Base-by-base conservation (phyloP, 1,139 yeast species). In the Zygoascus hellenicus region DNA sequence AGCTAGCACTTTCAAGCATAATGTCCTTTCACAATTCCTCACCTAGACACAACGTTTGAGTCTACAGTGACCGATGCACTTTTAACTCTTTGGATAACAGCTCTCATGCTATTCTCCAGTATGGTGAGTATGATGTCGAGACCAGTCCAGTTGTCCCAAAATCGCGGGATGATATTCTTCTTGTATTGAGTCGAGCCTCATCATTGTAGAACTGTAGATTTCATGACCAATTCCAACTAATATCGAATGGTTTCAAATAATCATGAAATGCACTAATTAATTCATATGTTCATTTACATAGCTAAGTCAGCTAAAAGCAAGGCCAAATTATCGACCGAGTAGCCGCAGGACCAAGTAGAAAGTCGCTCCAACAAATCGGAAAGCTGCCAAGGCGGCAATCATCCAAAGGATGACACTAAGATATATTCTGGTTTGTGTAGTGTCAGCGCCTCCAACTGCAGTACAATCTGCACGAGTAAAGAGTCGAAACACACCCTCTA, bases 1-100 rank as follows among this genome's bases (percentile, higher is more conserved):
- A 28, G 33, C 13, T 32, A 15, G 11, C 22, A 22, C 10, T 28
- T 26, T 38, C 41, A 35, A 45, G 6, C 10, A 5, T 34, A 28
- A n/a, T 14, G 9, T 31, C n/a, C n/a, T 30, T 36, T 10, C 29
- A 16, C 16, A 32, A 22, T 38, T 13, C 9, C 85, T 53, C 71
- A 80, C 81, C 79, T 71, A 1, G 97, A 87, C 0, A 89, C 76
- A 0, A 84, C 70, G 45, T 75, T 64, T 13, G 74, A 71, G 49
- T 88, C 87, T 0, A 92, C 97, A 0, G 86, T 77, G 1, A 90
- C 97, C 0, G 95, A 83, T 0, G 97, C 97, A 46, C 75, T 74
- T 55, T 83, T 86, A 15, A 89, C 97, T 58, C 85, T 79, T 60
- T 90, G 98, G 34, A 90, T 77, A 2, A 90, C 96, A 2, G 90